Evolutionary conservation across 768 basidiomycete genomes (phyloP), one percentile per base, ranked within the genome.

Genomic region (Austroboletus eburneus): DNA sequence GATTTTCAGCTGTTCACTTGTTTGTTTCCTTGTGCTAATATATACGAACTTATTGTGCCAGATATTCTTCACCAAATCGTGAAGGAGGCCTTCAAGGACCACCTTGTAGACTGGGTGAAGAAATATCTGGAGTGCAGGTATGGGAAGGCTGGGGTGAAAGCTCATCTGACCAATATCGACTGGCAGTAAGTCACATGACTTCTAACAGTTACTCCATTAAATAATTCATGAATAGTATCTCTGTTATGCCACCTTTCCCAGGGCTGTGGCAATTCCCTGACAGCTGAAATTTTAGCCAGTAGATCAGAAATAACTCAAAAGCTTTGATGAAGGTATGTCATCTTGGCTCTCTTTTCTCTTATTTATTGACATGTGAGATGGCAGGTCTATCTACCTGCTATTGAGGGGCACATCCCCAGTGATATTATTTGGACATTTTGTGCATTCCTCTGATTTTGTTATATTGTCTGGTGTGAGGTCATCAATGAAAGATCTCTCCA

Each of bases 261-360:
- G 63, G 63, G 0, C 55, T 69, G 0, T 39, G 53, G 8, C 43
- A 52, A 0, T 72, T 72, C 21, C 57, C 58, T 2, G 51, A 70
- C 23, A 67, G 69, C 1, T 38, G 46, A 0, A 45, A 51, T 1
- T 71, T 70, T 41, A 64, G 65, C 18, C 70, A 71, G 22, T 72
- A 71, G 71, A 72, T 68, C 0, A 61, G 69, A 5, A 49, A 71
- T 32, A 62, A 72, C 18, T 72, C 65, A 2, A 72, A 72, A 24
- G 67, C 59, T 0, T 43, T 72, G 5, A 72, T 72, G 66, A 72
- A 71, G 62, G 68, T 69, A 13, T 13, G 27, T 27, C 5, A 12
- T 27, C 27, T 27, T 27, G 27, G 27, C 7, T 27, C 27, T 27
- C 27, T 6, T 27, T 27, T 5, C 37, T n/a, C n/a, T n/a, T n/a